Percentiles rank a stretch among this genome's conserved stretches.
Conservation (phyloP, 1,139 yeast genomes). For the Oligophagozyma castellii region DNA sequence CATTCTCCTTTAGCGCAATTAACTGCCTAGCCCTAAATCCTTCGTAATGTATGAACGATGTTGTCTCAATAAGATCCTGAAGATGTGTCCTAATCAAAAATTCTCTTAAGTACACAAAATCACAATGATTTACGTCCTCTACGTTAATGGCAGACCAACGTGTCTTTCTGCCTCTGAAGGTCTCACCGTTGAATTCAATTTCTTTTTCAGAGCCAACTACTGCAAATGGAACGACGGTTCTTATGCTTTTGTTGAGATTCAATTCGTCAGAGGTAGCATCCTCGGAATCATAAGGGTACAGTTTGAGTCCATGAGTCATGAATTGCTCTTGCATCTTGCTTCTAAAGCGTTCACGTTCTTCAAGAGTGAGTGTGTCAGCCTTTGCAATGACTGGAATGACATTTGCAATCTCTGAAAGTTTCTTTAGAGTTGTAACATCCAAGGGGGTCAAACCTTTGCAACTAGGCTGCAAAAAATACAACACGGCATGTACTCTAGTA, state of each 20-base stretch:
- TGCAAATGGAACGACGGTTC: conserved; percentile 84
- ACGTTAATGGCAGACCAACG: conserved; percentile 88
- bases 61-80: conserved; percentile 91
- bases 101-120: conserved; percentile 84
- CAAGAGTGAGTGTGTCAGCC: conserved; percentile 76
- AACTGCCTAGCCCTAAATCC: conserved; percentile 87
- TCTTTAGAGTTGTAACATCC: conserved; percentile 73
- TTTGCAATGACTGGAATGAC: conserved; percentile 94
- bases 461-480: conserved; percentile 85
- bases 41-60: conserved; percentile 82
- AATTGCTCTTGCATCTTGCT: conserved; percentile 67
- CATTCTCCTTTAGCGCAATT: conserved; percentile 85
- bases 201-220: conserved; percentile 85
- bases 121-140: conserved; percentile 91
- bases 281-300: conserved; percentile 78
- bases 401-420: conserved; percentile 79
- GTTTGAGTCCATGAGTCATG: conserved; percentile 52
- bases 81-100: conserved; percentile 90
- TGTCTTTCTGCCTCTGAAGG: conserved; percentile 80
- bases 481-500: conserved; percentile 88
- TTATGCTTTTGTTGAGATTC: conserved; percentile 63
- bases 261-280: conserved; percentile 67
- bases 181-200: conserved; percentile 59
- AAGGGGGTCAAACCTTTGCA: conserved; percentile 67
- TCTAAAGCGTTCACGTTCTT: conserved; percentile 72